Evolutionary conservation across 805 yeast species (phyloP).

Genomic region (Zygosaccharomyces gambellarensis): DNA sequence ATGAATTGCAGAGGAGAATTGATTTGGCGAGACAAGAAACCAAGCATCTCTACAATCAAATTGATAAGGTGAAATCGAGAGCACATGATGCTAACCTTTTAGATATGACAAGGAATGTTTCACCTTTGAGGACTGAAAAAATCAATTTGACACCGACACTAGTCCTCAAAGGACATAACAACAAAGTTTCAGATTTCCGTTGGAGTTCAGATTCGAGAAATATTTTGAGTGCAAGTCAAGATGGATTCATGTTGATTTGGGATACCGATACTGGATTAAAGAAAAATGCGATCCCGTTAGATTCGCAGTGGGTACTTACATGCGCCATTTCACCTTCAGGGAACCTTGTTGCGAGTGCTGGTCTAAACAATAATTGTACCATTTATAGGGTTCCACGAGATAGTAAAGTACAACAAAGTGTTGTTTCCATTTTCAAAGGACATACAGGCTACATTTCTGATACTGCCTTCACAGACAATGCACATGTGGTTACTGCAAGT

Average conservation of each 20-base stretch:
- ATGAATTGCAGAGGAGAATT: constrained; percentile 29
- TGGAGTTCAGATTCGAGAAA: constrained; percentile 64
- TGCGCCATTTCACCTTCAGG: constrained; percentile 71
- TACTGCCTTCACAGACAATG: constrained; percentile 58
- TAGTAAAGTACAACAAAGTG: constrained; percentile 37
- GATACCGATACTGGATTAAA: constrained; percentile 70
- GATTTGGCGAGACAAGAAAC: constrained; percentile 43
- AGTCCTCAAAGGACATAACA: constrained; percentile 52
- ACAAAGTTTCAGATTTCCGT: constrained; percentile 61
- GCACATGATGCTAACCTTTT: constrained; percentile 44
- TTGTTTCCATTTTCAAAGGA: constrained; percentile 61
- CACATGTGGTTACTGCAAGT: constrained; percentile 59
- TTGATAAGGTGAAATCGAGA: constrained; percentile 40
- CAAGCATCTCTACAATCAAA: constrained; percentile 44
- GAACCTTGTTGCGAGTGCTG: constrained; percentile 69
- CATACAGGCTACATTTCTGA: constrained; percentile 81
- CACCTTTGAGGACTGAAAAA: constrained; percentile 16
- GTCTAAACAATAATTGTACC: constrained; percentile 74
- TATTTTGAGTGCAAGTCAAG: constrained; percentile 74
- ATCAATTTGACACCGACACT: constrained; percentile 38
- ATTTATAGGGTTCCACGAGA: constrained; percentile 48
- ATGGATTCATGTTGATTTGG: constrained; percentile 83
- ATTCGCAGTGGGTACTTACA: constrained; percentile 72
- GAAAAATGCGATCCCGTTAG: constrained; percentile 62
- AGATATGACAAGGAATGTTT: constrained; percentile 35